Base-by-base conservation (phyloP, 2,329 filamentous ascomycete genomes). In the Didymella glomerata region DNA sequence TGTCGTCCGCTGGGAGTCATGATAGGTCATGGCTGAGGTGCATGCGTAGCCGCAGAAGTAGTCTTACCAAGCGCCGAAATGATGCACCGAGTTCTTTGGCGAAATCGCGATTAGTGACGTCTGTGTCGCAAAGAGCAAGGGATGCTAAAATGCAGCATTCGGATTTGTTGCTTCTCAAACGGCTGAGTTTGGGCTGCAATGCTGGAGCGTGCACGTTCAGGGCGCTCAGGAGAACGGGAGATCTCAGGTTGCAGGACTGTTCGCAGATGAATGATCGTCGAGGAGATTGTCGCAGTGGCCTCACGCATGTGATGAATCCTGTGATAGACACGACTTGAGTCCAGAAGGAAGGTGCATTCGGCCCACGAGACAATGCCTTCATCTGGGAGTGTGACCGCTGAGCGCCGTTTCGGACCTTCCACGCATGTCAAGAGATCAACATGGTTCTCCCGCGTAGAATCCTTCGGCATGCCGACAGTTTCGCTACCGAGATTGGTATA, bases 401-500 rank as follows among this genome's bases (percentile, higher is more conserved):
- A 50, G 16, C 30, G 25, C 52, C 45, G 48, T 57, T 45, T 60
- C 61, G 45, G 56, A 61, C 57, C 65, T 66, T 65, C 64, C 61
- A 54, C 57, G 56, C 48, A 40, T 48, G 65, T 53, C 42, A 41
- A 58, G 28, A 48, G 68, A 71, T 71, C 65, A 66, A 63, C 70
- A 65, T 63, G 54, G 64, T 63, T 62, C 56, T 48, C 49, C 61
- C 53, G 65, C 54, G 57, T 59, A 65, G 62, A 45, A 59, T 48
- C 44, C 51, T 55, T 59, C 56, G 56, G 56, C 22, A 59, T 59
- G 56, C 56, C 50, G 55, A 60, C 54, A 54, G 62, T 47, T 63
- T 72, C 68, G 69, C 68, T 72, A 71, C 68, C 68, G 61, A 64
- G 45, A 61, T 60, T 61, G 60, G 61, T 57, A 57, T 56, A 61